These are phyloP conservation scores for Fusarium equiseti DNA, from an alignment of 2,329 filamentous ascomycete species.

Conservation along the genomic window DNA sequence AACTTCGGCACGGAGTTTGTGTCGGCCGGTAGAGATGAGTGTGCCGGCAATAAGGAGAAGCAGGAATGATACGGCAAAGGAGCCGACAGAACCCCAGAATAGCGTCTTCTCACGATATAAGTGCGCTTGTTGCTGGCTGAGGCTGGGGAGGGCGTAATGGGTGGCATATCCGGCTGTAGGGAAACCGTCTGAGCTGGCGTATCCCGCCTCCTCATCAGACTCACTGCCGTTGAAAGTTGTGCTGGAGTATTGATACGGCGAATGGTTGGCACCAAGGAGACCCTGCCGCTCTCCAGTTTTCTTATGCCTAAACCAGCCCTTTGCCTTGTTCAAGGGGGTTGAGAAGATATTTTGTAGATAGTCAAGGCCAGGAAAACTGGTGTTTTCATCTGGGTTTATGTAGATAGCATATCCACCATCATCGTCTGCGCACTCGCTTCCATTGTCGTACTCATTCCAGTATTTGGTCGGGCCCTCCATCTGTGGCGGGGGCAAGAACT, in stretches of 20 bases:
- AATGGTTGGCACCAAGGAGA: constrained; percentile 47
- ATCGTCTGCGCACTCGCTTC: constrained; percentile 73
- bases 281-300: constrained; percentile 48
- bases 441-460: constrained; percentile 91
- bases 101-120: constrained; percentile 68
- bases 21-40: constrained; percentile 75
- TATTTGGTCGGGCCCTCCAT: constrained; percentile 62
- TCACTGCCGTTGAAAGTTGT: constrained; percentile 51
- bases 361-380: constrained; percentile 72
- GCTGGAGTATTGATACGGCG: constrained; percentile 49
- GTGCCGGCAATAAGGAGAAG: constrained; percentile 74
- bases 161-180: constrained; percentile 64
- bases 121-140: constrained; percentile 63
- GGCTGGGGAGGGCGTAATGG: constrained; percentile 66
- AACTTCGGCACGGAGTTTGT: constrained; percentile 76
- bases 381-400: constrained; percentile 74
- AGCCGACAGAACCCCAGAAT: constrained; percentile 63
- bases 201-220: constrained; percentile 61
- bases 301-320: constrained; percentile 60
- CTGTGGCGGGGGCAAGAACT: constrained; percentile 49
- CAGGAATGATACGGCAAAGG: constrained; percentile 70
- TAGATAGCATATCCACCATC: constrained; percentile 77
- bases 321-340: constrained; percentile 64
- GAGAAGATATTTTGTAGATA: constrained; percentile 67
- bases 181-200: constrained; percentile 66